Evolutionary conservation across 2,329 filamentous ascomycete species (phyloP), one percentile per base, ranked within the genome.

Genomic region (Coniochaeta sp.): DNA sequence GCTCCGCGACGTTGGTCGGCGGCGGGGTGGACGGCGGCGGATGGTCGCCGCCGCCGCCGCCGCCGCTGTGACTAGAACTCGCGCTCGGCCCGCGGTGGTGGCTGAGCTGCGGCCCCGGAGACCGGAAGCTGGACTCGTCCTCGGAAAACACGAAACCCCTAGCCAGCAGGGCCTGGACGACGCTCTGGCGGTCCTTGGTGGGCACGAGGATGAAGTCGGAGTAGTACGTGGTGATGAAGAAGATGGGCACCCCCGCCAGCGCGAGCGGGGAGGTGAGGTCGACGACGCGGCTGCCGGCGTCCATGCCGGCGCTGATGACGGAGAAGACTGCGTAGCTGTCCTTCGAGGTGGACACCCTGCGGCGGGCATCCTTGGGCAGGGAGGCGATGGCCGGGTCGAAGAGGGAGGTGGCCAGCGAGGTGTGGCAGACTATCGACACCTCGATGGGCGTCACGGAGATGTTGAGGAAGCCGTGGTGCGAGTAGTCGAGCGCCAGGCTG

Each of bases 161-260:
- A 19, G 87, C 84, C 62, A 93, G 81, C 5, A 98, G 80, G 0
- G 91, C 89, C 61, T 86, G 81, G 36, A 91, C 85, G 55, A 98
- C 93, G 42, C 87, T 88, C 28, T 83, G 77, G 57, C 89, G 86
- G 68, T 89, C 86, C 70, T 87, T 89, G 58, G 81, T 81, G 0
- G 95, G 93, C 1, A 97, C 91, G 38, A 98, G 82, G 67, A 99
- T 96, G 74, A 96, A 98, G 76, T 99, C 93, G 36, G 90, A 95
- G 75, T 96, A 98, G 75, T 98, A 99, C 34, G 92, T 97, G 3
- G 93, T 97, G 72, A 97, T 96, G 81, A 98, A 98, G 79, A 98
- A 97, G 70, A 99, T 96, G 58, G 93, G 90, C 58, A 98, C 95
- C 67, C 91, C 91, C 57, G 93, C 93, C 71, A 97, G 82, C 30